Percentiles rank a stretch among this genome's conserved stretches.
phyloP scores from a whole-genome alignment of 106 monocot genomes.

The Dioscorea dumetorum region DNA sequence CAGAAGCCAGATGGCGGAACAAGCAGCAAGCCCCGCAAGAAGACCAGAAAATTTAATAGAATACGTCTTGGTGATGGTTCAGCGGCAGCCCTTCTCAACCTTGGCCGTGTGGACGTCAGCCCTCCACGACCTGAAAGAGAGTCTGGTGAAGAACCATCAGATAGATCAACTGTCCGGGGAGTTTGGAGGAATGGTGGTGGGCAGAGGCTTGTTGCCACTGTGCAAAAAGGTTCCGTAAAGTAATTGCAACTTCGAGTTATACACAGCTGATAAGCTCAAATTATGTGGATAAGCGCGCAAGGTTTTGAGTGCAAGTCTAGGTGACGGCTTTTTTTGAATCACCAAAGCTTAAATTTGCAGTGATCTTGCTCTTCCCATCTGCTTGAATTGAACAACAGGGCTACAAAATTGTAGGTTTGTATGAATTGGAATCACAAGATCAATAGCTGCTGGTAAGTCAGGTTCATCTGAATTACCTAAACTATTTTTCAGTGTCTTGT shows the following conservation, averaged over 20 bases:
- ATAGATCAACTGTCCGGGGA: slow-evolving; percentile 30
- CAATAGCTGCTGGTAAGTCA: too few relatives aligned
- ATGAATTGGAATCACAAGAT: too few relatives aligned
- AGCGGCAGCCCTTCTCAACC: slow-evolving; percentile 29
- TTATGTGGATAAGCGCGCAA: not conserved
- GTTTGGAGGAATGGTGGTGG: slow-evolving; percentile 79
- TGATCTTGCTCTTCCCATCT: too few relatives aligned
- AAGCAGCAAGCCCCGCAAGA: slow-evolving; percentile 31
- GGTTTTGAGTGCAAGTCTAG: not conserved
- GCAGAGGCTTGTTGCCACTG: slow-evolving; percentile 28
- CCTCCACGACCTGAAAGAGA: slow-evolving; percentile 15
- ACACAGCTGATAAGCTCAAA: not conserved
- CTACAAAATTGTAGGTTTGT: too few relatives aligned
- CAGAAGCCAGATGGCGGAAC: slow-evolving; percentile 20
- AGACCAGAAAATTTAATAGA: slow-evolving; percentile 69
- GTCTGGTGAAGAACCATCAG: slow-evolving; percentile 3
- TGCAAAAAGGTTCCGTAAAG: not conserved
- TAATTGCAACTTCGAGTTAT: not conserved
- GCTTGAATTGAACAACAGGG: too few relatives aligned
- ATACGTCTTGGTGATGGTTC: slow-evolving; percentile 61
- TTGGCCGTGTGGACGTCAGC: slow-evolving; percentile 17
- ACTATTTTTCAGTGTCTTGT: too few relatives aligned
- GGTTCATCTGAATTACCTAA: too few relatives aligned
- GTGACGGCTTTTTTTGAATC: not conserved
- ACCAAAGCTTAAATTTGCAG: not conserved